Percentiles rank a stretch among this genome's conserved stretches.
phyloP scores from a whole-genome alignment of 192 early-diverging fungal genomes.

The Coemansia sp. region DNA sequence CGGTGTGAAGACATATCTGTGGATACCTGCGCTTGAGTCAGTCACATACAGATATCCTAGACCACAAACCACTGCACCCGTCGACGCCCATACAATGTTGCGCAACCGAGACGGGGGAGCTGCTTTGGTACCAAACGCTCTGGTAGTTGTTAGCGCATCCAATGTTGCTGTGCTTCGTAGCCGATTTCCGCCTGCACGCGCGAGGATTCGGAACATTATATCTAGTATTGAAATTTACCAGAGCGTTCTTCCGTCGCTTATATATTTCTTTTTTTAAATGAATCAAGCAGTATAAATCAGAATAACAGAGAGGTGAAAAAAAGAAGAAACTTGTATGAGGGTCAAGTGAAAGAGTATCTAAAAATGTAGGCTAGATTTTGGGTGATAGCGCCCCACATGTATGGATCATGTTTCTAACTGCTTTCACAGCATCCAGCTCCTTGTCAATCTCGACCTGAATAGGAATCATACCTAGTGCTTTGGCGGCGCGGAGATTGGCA shows the following conservation, averaged over 20 bases:
- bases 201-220: constrained; percentile 29
- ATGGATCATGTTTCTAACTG: constrained; percentile 23
- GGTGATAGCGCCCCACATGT: constrained; percentile 13
- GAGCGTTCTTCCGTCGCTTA: too few relatives aligned
- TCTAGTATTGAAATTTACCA: too few relatives aligned
- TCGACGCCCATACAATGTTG: constrained; percentile 37
- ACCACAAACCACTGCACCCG: constrained; percentile 29
- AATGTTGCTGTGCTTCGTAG: not conserved
- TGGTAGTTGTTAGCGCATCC: not conserved
- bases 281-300: constrained; percentile 8
- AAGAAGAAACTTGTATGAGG: not conserved
- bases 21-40: constrained; percentile 74
- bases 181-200: constrained; percentile 8
- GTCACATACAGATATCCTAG: constrained; percentile 60
- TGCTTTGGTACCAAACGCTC: constrained; percentile 33
- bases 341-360: constrained; percentile 1
- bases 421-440: constrained; percentile 28
- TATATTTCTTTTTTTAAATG: not conserved
- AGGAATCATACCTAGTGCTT: constrained; percentile 67
- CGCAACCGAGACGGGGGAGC: constrained; percentile 25
- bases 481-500: constrained; percentile 69
- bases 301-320: not conserved
- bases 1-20: constrained; percentile 66
- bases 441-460: constrained; percentile 57
- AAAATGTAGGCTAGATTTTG: constrained; percentile 14